Conservation (phyloP, 2,329 filamentous ascomycete species). For the Sporothrix inflata region DNA sequence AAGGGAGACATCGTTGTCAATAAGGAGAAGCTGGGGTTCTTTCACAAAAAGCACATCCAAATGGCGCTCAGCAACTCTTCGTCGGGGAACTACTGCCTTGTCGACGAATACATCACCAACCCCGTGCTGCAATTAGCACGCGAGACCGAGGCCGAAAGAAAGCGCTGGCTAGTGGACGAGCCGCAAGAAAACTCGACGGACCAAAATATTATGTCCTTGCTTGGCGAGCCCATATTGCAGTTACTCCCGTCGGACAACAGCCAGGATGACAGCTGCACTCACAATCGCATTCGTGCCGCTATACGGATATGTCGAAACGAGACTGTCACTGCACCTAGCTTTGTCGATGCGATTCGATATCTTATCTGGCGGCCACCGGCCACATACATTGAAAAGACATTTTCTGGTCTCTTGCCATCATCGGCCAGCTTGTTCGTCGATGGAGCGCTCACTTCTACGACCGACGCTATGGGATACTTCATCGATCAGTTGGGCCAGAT, state of each 20-base stretch:
- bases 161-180: neutral
- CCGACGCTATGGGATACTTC: slow-evolving; percentile 28
- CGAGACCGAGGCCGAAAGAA: slow-evolving; percentile 29
- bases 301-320: slow-evolving; percentile 33
- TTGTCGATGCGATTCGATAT: slow-evolving; percentile 35
- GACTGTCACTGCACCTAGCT: slow-evolving; percentile 19
- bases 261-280: neutral
- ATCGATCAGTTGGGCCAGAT: slow-evolving; percentile 27
- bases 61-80: slow-evolving; percentile 31
- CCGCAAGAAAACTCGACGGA: neutral
- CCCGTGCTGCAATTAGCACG: slow-evolving; percentile 35
- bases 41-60: slow-evolving; percentile 58
- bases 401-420: neutral
- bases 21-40: slow-evolving; percentile 75
- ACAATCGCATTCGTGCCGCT: slow-evolving; percentile 27
- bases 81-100: slow-evolving; percentile 18
- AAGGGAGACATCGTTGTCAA: slow-evolving; percentile 86
- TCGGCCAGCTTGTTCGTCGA: slow-evolving; percentile 18
- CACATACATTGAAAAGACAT: slow-evolving; percentile 23
- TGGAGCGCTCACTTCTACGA: neutral
- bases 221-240: slow-evolving; percentile 23
- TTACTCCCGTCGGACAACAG: neutral
- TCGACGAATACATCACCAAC: slow-evolving; percentile 33
- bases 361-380: slow-evolving; percentile 37
- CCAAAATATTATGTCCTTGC: neutral